Evolutionary conservation across 192 early-diverging fungal species (phyloP).

Genomic region (Paraglomus occultum): DNA sequence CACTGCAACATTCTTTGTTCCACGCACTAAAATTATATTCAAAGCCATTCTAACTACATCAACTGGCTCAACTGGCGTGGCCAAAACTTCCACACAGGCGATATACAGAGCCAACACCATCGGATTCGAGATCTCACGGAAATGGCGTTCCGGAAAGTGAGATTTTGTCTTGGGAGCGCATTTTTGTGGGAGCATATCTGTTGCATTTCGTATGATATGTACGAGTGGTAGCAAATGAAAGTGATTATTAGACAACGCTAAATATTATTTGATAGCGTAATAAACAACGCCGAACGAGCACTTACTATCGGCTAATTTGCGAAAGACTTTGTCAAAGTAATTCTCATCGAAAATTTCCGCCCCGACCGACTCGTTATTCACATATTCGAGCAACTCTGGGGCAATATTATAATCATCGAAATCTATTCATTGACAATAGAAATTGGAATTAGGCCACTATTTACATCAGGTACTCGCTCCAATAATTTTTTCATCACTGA

Average conservation of each 20-base stretch:
- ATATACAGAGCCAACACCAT: conserved; percentile 54
- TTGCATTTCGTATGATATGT: not conserved
- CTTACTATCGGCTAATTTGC: conserved; percentile 49
- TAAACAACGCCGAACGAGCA: not conserved
- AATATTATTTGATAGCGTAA: no score
- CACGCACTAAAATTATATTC: conserved; percentile 44
- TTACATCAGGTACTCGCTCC: conserved; percentile 36
- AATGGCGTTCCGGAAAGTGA: conserved; percentile 54
- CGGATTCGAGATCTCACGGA: conserved; percentile 61
- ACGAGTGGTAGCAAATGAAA: not conserved
- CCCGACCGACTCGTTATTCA: conserved; percentile 28
- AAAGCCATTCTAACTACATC: conserved; percentile 41
- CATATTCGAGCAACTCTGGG: conserved; percentile 39
- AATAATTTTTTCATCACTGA: conserved; percentile 42
- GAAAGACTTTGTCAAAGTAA: conserved; percentile 52
- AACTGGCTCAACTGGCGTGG: conserved; percentile 42
- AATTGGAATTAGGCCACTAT: conserved; percentile 37
- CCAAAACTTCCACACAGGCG: conserved; percentile 48
- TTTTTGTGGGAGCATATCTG: conserved; percentile 50
- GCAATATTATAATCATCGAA: conserved; percentile 43
- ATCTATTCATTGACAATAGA: conserved; percentile 40
- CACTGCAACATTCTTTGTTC: conserved; percentile 34
- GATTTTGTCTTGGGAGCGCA: conserved; percentile 49
- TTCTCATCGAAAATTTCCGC: conserved; percentile 44
- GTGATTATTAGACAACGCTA: not conserved